These are phyloP conservation scores for Vanilla planifolia DNA, from an alignment of 106 monocot genomes.

Conservation along the genomic window DNA sequence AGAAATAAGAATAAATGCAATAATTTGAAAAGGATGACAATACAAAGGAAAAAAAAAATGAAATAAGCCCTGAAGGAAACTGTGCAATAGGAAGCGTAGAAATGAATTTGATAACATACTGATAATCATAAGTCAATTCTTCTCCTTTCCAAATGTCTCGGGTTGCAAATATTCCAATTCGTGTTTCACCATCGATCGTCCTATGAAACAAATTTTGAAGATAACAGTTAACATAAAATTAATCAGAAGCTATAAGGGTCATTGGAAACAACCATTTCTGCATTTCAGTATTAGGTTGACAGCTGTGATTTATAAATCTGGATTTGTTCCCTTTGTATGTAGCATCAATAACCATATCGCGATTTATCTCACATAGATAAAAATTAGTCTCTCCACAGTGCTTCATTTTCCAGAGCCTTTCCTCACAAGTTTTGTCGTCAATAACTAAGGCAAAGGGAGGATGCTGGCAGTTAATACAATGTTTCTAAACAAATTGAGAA, in stretches of 20 bases:
- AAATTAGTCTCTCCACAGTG: conserved; percentile 82
- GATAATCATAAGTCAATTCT: conserved; percentile 88
- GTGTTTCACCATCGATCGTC: conserved; percentile 89
- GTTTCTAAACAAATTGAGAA: not conserved
- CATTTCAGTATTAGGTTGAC: conserved; percentile 98
- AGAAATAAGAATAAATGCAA: not conserved
- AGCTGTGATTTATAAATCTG: conserved; percentile 96
- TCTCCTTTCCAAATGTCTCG: conserved; percentile 77
- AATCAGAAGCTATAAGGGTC: not conserved
- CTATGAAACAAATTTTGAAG: conserved; percentile 35
- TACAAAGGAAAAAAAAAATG: not conserved
- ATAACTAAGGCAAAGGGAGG: conserved; percentile 42
- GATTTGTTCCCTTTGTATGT: conserved; percentile 97
- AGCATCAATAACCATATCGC: conserved; percentile 99
- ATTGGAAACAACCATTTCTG: conserved; percentile 83
- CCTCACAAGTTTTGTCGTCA: conserved; percentile 98
- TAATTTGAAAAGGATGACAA: not conserved
- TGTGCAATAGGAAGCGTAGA: not conserved
- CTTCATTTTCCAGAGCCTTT: conserved; percentile 97
- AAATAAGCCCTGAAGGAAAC: not conserved
- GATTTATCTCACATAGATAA: conserved; percentile 91
- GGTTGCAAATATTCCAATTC: conserved; percentile 96
- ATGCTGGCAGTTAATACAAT: not conserved
- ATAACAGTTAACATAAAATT: not conserved
- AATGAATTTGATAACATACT: conserved; percentile 34